Evolutionary conservation across 192 early-diverging fungal genomes (phyloP), one percentile per base, ranked within the genome.

Genomic region (Linnemannia elongata): DNA sequence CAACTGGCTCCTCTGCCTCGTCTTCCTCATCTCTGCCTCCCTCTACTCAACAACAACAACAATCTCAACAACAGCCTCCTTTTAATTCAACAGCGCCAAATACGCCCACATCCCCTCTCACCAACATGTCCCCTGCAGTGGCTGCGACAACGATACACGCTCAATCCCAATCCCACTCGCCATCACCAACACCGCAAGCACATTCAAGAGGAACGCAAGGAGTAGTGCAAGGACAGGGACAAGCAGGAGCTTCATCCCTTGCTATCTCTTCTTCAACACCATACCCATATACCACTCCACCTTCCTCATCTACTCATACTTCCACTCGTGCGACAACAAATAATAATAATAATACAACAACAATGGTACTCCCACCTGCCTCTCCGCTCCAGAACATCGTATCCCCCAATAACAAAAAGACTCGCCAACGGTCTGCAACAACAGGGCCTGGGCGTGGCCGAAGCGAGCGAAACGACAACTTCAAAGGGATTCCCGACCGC

Each of bases 1-100:
- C 75, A 33, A 20, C 74, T 36, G 10, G 74, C 49, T 44, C 70
- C 27, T 41, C 54, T 24, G 41, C 77, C 27, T 78, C 82, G 27
- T 4, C 76, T 20, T 69, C 60, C 36, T 42, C 72, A 9, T 42
- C 54, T 42, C 72, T 33, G 30, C 54, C 71, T 10, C 55, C 60
- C 36, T 42, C 60, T 8, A 30, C 54, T 24, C 18, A 18, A 8
- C 71, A 22, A 24, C 49, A 44, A 47, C 70, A 45, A 10, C 69
- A 68, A 73, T n/a, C n/a, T n/a, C 63, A 35, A 24, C 74, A 9
- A 22, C 63, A n/a, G n/a, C 13, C 52, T 36, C 18, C 30, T 57
- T 22, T 24, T 42, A 35, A 3, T 44, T 41, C 39, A 76, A 39
- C 42, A 45, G 44, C 24, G 8, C 33, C 41, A 10, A 42, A 71